Conservation (phyloP, 23 red algal species). For the Gracilaria domingensis region DNA sequence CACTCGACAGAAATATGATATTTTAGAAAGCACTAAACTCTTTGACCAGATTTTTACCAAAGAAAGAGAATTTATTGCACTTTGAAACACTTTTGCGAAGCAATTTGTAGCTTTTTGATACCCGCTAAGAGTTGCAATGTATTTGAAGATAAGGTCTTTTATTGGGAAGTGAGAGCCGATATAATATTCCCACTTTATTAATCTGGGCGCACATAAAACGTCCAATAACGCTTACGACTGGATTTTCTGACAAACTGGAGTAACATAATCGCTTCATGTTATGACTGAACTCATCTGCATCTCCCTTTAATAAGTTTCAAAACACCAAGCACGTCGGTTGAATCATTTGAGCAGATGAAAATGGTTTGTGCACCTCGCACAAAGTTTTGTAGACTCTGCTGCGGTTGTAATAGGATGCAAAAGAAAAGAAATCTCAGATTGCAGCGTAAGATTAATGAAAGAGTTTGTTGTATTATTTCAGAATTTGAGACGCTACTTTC, state of each 20-base stretch:
- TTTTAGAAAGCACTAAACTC: neutral
- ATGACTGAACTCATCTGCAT: constrained; percentile 5
- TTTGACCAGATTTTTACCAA: constrained; percentile 1
- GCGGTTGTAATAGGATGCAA: neutral
- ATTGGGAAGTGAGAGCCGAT: neutral
- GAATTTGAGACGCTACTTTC: neutral
- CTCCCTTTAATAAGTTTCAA: constrained; percentile 23
- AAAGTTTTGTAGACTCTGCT: neutral
- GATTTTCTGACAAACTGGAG: constrained; percentile 34
- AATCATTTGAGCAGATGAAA: constrained; percentile 19
- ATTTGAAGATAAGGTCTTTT: neutral
- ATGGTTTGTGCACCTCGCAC: neutral
- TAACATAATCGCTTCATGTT: constrained; percentile 25
- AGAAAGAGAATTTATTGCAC: neutral
- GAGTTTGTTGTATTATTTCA: neutral
- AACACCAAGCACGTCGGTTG: neutral
- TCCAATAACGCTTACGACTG: constrained; percentile 10
- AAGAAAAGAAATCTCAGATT: neutral
- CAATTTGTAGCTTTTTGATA: neutral
- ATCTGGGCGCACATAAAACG: neutral
- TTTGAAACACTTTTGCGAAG: constrained; percentile 11
- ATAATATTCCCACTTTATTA: neutral
- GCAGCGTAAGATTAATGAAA: neutral
- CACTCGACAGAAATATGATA: neutral
- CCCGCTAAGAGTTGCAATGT: neutral